A percentile compares a stretch with the other conserved stretches of the same genome.
phyloP scores from a whole-genome alignment of 805 yeast species.

The Candida cerambycidarum region DNA sequence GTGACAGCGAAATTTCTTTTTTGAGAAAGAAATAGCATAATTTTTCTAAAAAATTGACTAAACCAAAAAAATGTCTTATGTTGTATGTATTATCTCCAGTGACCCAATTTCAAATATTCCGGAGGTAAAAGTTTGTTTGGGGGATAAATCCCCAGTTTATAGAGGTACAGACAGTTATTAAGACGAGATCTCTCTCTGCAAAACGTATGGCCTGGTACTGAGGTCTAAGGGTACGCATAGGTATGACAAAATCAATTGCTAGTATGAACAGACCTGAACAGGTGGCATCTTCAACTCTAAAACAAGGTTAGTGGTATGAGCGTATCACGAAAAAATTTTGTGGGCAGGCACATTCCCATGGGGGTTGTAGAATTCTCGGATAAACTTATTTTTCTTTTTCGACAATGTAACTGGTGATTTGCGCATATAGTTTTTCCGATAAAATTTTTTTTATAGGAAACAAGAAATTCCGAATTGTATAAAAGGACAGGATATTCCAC shows the following conservation, averaged over 20 bases:
- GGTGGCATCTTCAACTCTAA: too few species aligned
- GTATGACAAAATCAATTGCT: too few species aligned
- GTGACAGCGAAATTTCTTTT: conserved; percentile 4
- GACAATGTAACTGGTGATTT: conserved; percentile 4
- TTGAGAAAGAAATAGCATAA: background rate
- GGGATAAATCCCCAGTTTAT: too few species aligned
- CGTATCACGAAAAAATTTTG: too few species aligned
- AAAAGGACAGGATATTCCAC: background rate
- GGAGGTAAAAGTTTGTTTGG: too few species aligned
- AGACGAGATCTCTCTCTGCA: too few species aligned
- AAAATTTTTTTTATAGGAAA: background rate
- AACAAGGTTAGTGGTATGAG: background rate
- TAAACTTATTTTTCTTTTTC: background rate
- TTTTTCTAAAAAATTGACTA: too few species aligned
- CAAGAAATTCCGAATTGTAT: background rate
- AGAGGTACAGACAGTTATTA: too few species aligned
- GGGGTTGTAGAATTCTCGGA: conserved; percentile 3
- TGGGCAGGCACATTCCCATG: conserved; percentile 6
- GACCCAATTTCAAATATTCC: background rate
- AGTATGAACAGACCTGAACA: too few species aligned
- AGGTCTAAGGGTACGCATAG: too few species aligned
- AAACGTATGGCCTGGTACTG: too few species aligned
- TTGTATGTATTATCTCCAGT: background rate
- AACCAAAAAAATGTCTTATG: background rate
- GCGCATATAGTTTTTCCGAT: conserved; percentile 8